Conservation (phyloP, 2,329 filamentous ascomycete species). For the Pseudogymnoascus sp. region DNA sequence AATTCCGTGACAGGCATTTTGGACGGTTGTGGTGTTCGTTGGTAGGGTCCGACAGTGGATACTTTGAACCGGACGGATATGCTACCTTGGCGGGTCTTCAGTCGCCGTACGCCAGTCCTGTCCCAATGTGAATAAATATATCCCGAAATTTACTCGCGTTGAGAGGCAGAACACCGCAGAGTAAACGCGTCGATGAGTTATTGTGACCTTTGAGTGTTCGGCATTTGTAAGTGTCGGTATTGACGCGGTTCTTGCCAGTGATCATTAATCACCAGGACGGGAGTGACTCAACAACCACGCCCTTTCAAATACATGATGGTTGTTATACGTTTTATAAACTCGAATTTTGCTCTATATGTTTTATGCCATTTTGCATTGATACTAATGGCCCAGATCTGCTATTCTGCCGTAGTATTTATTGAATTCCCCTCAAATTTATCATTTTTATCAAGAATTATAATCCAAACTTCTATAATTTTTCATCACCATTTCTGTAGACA, state of each 20-base stretch:
- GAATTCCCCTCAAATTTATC: neutral
- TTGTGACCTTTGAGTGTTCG: neutral
- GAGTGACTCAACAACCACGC: neutral
- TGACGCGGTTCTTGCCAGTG: neutral
- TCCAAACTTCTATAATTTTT: neutral
- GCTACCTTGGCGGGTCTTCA: neutral
- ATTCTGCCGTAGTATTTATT: neutral
- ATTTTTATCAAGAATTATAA: neutral
- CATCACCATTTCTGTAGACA: neutral
- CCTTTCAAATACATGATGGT: neutral
- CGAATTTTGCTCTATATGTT: too few relatives aligned
- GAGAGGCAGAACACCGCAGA: neutral
- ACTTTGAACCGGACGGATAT: neutral
- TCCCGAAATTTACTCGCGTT: neutral
- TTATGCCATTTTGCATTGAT: too few relatives aligned
- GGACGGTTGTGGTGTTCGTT: neutral
- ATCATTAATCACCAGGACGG: neutral
- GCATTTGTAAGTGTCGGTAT: neutral
- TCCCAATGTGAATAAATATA: neutral
- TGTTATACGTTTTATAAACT: too few relatives aligned
- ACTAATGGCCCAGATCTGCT: neutral
- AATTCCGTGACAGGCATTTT: neutral
- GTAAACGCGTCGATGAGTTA: neutral
- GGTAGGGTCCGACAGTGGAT: neutral
- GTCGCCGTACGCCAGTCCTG: neutral